Conservation (phyloP, 768 basidiomycete species). For the Kwoniella bestiolae region DNA sequence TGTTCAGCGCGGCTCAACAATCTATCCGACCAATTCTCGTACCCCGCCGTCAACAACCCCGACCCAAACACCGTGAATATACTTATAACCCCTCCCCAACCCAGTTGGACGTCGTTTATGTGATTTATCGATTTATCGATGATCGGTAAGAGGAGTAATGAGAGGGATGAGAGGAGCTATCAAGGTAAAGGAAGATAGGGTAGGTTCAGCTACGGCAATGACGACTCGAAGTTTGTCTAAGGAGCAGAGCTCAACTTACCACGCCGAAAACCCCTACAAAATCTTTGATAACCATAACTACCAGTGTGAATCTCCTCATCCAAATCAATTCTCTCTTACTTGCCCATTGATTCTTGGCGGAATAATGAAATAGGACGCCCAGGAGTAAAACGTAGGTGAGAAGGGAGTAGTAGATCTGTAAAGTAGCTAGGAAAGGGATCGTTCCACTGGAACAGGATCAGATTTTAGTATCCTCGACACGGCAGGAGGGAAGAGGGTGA, state of each 20-base stretch:
- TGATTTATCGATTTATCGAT: constrained; percentile 3
- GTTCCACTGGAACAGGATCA: too few species aligned
- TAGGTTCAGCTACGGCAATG: background rate
- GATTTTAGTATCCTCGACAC: too few species aligned
- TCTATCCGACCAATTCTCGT: background rate
- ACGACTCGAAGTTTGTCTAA: too few species aligned
- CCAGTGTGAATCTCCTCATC: constrained; percentile 3
- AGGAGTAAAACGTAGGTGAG: background rate
- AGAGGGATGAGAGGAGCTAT: background rate
- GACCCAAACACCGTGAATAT: constrained; percentile 1
- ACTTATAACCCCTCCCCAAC: constrained; percentile 3
- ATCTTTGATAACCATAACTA: constrained; percentile 4
- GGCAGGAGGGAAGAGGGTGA: background rate
- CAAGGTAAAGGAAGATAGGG: background rate
- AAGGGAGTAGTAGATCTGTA: constrained; percentile 9
- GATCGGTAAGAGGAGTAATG: constrained; percentile 2
- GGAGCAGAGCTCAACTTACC: constrained; percentile 1
- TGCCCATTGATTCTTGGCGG: background rate
- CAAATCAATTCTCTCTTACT: background rate
- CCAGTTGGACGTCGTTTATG: constrained; percentile 6
- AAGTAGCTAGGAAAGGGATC: constrained; percentile 6
- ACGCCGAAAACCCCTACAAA: constrained; percentile 1
- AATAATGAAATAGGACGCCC: background rate
- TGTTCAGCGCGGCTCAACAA: background rate
- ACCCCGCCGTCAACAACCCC: background rate